These are phyloP conservation scores for Clonostachys byssicola DNA, from an alignment of 2,329 filamentous ascomycete genomes.

Conservation along the genomic window DNA sequence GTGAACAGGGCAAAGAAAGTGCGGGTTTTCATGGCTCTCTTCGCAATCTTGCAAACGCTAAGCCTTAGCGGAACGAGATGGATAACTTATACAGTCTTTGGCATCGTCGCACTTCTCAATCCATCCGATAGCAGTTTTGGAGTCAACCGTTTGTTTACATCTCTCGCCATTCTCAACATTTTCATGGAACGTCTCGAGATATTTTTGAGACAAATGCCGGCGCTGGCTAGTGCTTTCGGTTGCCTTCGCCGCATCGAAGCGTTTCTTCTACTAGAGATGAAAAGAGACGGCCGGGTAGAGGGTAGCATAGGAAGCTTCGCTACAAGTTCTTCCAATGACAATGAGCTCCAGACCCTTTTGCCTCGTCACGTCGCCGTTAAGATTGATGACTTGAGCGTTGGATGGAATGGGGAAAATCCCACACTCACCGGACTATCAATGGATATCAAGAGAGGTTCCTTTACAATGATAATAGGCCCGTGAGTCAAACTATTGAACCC, in stretches of 20 bases:
- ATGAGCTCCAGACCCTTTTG: too few relatives aligned
- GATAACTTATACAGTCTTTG: too few relatives aligned
- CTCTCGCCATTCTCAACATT: constrained; percentile 25
- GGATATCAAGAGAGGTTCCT: constrained; percentile 8
- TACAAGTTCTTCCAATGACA: too few relatives aligned
- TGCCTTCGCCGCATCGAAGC: constrained; percentile 23
- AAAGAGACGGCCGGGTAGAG: constrained; percentile 3
- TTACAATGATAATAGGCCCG: not conserved
- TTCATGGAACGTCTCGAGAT: constrained; percentile 22
- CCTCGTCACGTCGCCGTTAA: too few relatives aligned
- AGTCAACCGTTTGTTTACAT: constrained; percentile 26
- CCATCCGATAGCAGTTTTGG: constrained; percentile 18
- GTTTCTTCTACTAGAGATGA: constrained; percentile 20
- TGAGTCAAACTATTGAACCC: too few relatives aligned
- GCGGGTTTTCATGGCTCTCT: not conserved
- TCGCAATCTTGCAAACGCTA: too few relatives aligned
- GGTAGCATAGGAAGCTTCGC: too few relatives aligned
- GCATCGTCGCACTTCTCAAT: constrained; percentile 3
- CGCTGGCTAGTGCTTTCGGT: constrained; percentile 22
- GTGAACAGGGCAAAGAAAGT: constrained; percentile 28
- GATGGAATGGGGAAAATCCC: too few relatives aligned
- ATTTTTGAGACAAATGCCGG: constrained; percentile 22
- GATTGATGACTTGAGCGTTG: too few relatives aligned
- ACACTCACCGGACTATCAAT: too few relatives aligned
- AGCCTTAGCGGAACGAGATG: too few relatives aligned